Evolutionary conservation across 2,329 filamentous ascomycete species (phyloP), one percentile per base, ranked within the genome.

Genomic region (Anisogramma anomala): DNA sequence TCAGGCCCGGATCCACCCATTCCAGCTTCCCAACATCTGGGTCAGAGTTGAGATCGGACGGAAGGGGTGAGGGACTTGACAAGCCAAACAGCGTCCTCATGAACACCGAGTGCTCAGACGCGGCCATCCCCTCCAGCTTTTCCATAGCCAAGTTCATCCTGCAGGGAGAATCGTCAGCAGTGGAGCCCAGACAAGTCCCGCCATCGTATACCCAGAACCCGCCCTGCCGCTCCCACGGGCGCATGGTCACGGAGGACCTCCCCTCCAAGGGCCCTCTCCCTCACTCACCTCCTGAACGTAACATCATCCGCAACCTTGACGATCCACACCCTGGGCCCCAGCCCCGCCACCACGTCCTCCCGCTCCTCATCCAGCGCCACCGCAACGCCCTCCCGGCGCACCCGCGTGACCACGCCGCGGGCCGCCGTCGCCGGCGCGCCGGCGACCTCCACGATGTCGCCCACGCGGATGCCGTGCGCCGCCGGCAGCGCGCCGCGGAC

Each of bases 381-480:
- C 15, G 69, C 70, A 2, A 91, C 61, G 6, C 64, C 64, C 18
- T 67, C 68, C 49, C 68, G 71, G 45, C 70, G 68, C 10, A 82
- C 71, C 53, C 69, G 75, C 28, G 77, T 74, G 22, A 91, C 75
- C 2, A 91, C 84, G 3, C 83, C 84, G 36, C 77, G 69, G 1
- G 68, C 71, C 82, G 33, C 79, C 81, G 41, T 69, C 73, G 6
- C 82, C 83, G 9, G 77, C 71, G 0, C 82, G 79, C 67, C 83
- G 33, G 78, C 72, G 27, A 89, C 71, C 2, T 81, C 67, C 17
- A 89, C 82, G 45, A 91, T 84, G 58, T 91, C 85, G 1, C 85
- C 85, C 0, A 76, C 71, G 2, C 84, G 70, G 38, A 91, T 65
- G 19, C 82, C 83, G 65, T 89, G 84, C 56, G 85, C 80, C 1